These are phyloP conservation scores for Fusarium heterosporum DNA, from an alignment of 2,329 filamentous ascomycete species.

Conservation along the genomic window DNA sequence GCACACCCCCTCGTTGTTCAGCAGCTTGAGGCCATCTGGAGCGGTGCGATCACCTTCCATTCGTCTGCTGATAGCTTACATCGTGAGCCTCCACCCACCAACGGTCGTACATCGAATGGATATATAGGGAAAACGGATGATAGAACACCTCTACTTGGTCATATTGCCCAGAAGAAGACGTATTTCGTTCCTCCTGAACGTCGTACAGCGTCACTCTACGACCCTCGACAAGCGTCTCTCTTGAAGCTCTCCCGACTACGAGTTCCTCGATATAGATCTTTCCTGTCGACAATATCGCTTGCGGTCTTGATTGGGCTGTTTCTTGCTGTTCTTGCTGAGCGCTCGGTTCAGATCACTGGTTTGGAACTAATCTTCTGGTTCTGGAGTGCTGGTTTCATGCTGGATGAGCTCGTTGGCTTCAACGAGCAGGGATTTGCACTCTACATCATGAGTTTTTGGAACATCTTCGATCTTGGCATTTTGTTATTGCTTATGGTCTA, in stretches of 20 bases:
- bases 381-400: constrained; percentile 97
- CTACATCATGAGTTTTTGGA: constrained; percentile 99
- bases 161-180: constrained; percentile 49
- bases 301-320: constrained; percentile 87
- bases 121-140: constrained; percentile 54
- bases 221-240: constrained; percentile 87
- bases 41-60: constrained; percentile 93
- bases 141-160: constrained; percentile 64
- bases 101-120: constrained; percentile 43
- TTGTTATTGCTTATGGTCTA: constrained; percentile 87
- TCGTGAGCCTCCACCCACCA: constrained; percentile 58
- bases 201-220: constrained; percentile 86
- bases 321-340: constrained; percentile 80
- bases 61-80: constrained; percentile 88
- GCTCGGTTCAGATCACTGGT: constrained; percentile 82
- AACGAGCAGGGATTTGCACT: constrained; percentile 96
- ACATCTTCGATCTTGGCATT: constrained; percentile 93
- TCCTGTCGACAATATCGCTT: constrained; percentile 89
- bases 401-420: constrained; percentile 95
- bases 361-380: constrained; percentile 95
- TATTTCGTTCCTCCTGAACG: constrained; percentile 61
- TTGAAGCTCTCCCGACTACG: constrained; percentile 92
- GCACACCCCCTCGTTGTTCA: constrained; percentile 92
- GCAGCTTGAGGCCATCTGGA: constrained; percentile 97
- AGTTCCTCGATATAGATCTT: constrained; percentile 90